phyloP scores from a whole-genome alignment of 495 filamentous ascomycete species.

The Penicillium argentinense region DNA sequence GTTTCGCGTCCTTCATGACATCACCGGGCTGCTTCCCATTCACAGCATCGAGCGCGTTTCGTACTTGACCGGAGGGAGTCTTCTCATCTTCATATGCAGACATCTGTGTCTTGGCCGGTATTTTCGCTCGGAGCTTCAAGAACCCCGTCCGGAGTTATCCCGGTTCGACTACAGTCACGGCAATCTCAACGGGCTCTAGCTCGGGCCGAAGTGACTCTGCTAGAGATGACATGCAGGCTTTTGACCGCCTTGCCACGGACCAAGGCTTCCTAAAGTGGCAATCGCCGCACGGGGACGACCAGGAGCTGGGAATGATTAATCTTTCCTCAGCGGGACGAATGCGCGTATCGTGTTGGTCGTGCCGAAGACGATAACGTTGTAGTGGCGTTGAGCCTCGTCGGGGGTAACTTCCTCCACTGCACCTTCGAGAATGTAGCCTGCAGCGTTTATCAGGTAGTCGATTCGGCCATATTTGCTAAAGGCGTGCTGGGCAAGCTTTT shows the following conservation, averaged over 20 bases:
- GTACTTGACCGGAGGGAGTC: background rate
- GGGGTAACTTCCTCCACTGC: constrained; percentile 42
- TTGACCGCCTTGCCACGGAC: constrained; percentile 31
- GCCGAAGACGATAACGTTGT: constrained; percentile 42
- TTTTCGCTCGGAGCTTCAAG: background rate
- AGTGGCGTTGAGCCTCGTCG: constrained; percentile 7
- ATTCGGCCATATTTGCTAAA: constrained; percentile 39
- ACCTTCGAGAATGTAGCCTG: constrained; percentile 43
- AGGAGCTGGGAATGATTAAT: constrained; percentile 17
- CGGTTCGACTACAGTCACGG: constrained; percentile 50
- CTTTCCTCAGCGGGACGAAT: constrained; percentile 42
- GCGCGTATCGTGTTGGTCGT: constrained; percentile 42
- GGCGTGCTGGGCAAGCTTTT: constrained; percentile 29
- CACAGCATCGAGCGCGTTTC: background rate
- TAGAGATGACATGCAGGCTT: constrained; percentile 35
- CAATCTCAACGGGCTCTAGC: constrained; percentile 42
- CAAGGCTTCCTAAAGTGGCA: constrained; percentile 25
- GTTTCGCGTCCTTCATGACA: constrained; percentile 4
- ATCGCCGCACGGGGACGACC: constrained; percentile 40
- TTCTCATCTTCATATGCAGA: background rate
- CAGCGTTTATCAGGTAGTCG: constrained; percentile 53
- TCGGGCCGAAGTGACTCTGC: constrained; percentile 34
- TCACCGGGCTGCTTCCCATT: constrained; percentile 8
- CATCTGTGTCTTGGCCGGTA: background rate
- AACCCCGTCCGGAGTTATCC: constrained; percentile 24